Base-by-base conservation (phyloP, 495 filamentous ascomycete genomes). In the Penicillium cataractarum region DNA sequence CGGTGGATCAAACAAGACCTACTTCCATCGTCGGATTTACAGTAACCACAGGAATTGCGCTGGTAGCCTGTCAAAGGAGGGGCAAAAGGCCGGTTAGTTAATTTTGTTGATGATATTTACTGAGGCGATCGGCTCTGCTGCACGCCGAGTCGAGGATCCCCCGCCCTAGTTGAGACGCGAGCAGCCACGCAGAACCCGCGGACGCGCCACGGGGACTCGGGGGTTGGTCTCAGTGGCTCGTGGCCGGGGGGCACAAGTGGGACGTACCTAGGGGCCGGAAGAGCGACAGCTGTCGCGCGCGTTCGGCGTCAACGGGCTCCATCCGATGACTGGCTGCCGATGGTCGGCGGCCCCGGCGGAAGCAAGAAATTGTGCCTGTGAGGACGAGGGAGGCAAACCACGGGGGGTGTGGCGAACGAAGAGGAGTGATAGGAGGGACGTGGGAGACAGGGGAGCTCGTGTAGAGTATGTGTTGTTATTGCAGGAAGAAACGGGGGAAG, bases 11-110 rank as follows among this genome's bases (percentile, higher is more conserved):
- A 53, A 59, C 51, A 64, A 65, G 58, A 81, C 82, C 73, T 67
- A 85, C 83, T 81, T 62, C 82, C 81, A 73, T 78, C 68, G 40
- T 78, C 68, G 40, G 78, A 79, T 73, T 84, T 84, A 73, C 83
- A 86, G 71, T 86, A 86, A 60, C 83, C 83, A 68, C 83, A 86
- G 27, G 76, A 74, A 58, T 79, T 80, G 44, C 75, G 78, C 64
- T 82, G 80, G 67, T 83, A 83, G 55, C 81, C 81, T 83, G 65
- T 31, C 19, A 3, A 55, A 33, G 37, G 44, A 51, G 6, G n/a
- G 31, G 48, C 10, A 62, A 58, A 60, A 58, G 57, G 46, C 26
- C 6, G 39, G 56, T 68, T 55, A 67, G 60, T 58, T 51, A 12
- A 42, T 40, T 49, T 27, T 55, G 57, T 55, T 32, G 57, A 35